phyloP scores from a whole-genome alignment of 148 eudicot species.

The Diospyros lotus region DNA sequence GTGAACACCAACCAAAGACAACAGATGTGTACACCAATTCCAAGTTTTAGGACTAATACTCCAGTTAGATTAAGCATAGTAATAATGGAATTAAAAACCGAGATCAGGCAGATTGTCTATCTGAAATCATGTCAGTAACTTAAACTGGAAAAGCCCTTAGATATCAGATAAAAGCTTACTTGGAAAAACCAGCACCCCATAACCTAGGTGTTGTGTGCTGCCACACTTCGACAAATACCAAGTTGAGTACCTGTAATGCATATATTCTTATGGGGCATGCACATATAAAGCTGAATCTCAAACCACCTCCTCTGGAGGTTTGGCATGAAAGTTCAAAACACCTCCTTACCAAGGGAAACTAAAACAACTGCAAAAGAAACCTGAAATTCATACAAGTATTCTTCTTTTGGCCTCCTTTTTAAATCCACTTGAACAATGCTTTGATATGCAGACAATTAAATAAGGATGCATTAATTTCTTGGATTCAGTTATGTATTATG shows the following conservation, averaged over 20 bases:
- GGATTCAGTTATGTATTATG: not conserved
- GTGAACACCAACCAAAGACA: not conserved
- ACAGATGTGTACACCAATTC: not conserved
- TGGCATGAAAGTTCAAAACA: not conserved
- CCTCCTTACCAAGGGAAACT: not conserved
- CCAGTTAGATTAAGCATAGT: too few species aligned
- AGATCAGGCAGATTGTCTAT: too few species aligned
- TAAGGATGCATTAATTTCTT: not conserved
- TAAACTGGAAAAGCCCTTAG: too few species aligned
- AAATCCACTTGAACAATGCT: too few species aligned
- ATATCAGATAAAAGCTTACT: not conserved
- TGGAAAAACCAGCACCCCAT: not conserved
- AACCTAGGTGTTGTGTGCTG: not conserved
- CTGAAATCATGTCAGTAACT: too few species aligned
- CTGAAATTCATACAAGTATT: not conserved
- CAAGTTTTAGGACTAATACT: not conserved
- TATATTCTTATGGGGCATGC: not conserved
- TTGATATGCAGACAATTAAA: not conserved
- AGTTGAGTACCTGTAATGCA: not conserved
- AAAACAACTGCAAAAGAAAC: not conserved
- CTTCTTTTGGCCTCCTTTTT: too few species aligned
- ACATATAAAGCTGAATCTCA: not conserved
- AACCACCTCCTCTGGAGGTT: not conserved
- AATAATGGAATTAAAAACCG: too few species aligned
- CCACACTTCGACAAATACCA: not conserved